Evolutionary conservation across 2,329 filamentous ascomycete genomes (phyloP), one percentile per base, ranked within the genome.

Genomic region (Paecilomyces formosus): DNA sequence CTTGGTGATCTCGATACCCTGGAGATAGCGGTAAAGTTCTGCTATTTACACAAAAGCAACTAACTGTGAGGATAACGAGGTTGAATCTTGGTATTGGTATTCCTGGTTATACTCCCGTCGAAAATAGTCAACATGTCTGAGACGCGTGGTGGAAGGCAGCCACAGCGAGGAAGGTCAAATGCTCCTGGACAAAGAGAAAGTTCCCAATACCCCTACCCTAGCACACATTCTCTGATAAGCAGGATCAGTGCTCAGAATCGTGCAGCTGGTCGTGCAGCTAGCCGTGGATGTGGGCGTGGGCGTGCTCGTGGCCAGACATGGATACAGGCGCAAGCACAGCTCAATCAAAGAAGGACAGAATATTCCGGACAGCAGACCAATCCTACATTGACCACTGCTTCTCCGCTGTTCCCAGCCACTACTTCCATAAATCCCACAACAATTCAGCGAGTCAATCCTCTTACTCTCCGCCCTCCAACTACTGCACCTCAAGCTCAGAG

Each of bases 381-480:
- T 9, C 15, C 39, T 8, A 6, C 9, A 45, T 45, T 45, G 5
- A 45, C 39, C 39, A 21, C 39, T 45, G 39, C n/a, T 9, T n/a
- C 39, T 6, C 39, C n/a, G n/a, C 3, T n/a, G 9, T 45, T 45
- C 39, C 39, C 15, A 9, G 15, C 39, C n/a, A 45, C 39, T 45
- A 6, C 39, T 45, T 5, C 7, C 7, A 9, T 18, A 45, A 45
- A 45, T 9, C 6, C 39, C 18, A n/a, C 39, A 8, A 18, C n/a
- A 8, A 7, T n/a, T 8, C 39, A 21, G 39, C 13, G 39, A 21
- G 39, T 45, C 18, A 57, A 56, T 28, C 55, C 52, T 35, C 56
- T 58, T n/a, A 50, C 58, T 54, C 58, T 33, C 11, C 21, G 50
- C 50, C 57, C 54, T 49, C 13, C 26, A 53, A 18, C 31, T 56